Evolutionary conservation across 164 flowering plant genomes (phyloP).

Genomic region (Vitis amurensis): DNA sequence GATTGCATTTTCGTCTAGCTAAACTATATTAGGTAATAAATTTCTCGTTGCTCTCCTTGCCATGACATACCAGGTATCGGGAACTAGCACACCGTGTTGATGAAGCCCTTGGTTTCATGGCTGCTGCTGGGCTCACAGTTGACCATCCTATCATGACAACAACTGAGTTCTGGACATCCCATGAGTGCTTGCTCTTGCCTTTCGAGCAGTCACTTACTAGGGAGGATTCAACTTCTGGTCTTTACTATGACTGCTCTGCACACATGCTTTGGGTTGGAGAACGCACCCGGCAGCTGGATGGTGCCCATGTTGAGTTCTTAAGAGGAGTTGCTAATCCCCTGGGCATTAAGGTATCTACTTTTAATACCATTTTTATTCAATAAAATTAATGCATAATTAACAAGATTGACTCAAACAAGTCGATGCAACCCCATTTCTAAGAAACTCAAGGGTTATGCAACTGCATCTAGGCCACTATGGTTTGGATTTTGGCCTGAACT

Average conservation of each 20-base stretch:
- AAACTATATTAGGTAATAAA: too few species aligned
- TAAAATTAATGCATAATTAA: not conserved
- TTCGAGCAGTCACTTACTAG: slow-evolving; percentile 89
- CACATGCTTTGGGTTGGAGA: slow-evolving; percentile 96
- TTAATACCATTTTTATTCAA: not conserved
- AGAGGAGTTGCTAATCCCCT: slow-evolving; percentile 89
- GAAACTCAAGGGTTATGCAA: too few species aligned
- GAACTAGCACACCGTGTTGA: slow-evolving; percentile 90
- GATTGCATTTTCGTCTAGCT: not conserved
- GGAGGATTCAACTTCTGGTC: slow-evolving; percentile 86
- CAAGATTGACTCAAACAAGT: too few species aligned
- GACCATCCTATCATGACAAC: slow-evolving; percentile 89
- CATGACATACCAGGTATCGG: slow-evolving; percentile 53
- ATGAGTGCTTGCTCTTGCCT: slow-evolving; percentile 88
- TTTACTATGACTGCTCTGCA: slow-evolving; percentile 90
- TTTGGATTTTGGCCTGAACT: too few species aligned
- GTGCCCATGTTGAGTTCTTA: slow-evolving; percentile 91
- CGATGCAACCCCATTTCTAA: too few species aligned
- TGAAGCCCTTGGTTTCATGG: slow-evolving; percentile 93
- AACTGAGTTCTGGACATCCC: slow-evolving; percentile 95
- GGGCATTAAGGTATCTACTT: slow-evolving; percentile 69
- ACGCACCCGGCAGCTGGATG: slow-evolving; percentile 89
- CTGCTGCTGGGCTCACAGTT: slow-evolving; percentile 82
- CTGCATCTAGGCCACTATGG: too few species aligned
- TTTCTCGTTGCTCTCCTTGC: not conserved